Conservation (phyloP, 192 early-diverging fungal genomes). For the Linnemannia elongata region DNA sequence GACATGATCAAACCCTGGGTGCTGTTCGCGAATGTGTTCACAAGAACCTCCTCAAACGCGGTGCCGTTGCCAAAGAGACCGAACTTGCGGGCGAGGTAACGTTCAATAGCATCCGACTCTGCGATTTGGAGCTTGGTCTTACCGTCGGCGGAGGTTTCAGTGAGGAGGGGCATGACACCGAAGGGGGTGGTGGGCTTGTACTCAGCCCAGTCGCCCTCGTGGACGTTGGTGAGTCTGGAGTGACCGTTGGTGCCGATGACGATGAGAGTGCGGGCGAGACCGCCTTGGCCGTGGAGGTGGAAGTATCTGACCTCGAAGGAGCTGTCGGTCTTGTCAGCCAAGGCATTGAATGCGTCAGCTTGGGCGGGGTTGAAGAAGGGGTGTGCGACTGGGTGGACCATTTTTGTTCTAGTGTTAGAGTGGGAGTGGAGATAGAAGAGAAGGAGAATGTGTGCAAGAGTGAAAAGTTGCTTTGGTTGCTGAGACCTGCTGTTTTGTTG, state of each 20-base stretch:
- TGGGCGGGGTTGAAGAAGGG: conserved; percentile 38
- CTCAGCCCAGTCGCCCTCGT: conserved; percentile 51
- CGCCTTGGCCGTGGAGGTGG: conserved; percentile 13
- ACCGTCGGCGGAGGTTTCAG: conserved; percentile 51
- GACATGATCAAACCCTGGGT: conserved; percentile 20
- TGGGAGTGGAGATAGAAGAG: not conserved
- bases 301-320: conserved; percentile 40
- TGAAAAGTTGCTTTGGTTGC: not conserved
- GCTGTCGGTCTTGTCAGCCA: conserved; percentile 16
- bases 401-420: not conserved
- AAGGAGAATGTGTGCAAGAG: conserved; percentile 1
- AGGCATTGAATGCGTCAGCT: conserved; percentile 27
- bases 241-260: conserved; percentile 55
- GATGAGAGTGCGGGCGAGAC: not conserved
- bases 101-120: conserved; percentile 62
- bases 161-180: conserved; percentile 65
- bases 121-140: conserved; percentile 43
- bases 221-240: conserved; percentile 37
- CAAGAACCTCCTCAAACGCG: conserved; percentile 36
- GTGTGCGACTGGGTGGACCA: conserved; percentile 9
- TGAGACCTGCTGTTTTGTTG: not conserved
- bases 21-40: conserved; percentile 45
- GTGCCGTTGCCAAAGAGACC: conserved; percentile 31
- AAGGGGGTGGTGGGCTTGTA: conserved; percentile 60
- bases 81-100: conserved; percentile 62